Base-by-base conservation (phyloP, 2,329 filamentous ascomycete genomes). In the Nemania bipapillata region DNA sequence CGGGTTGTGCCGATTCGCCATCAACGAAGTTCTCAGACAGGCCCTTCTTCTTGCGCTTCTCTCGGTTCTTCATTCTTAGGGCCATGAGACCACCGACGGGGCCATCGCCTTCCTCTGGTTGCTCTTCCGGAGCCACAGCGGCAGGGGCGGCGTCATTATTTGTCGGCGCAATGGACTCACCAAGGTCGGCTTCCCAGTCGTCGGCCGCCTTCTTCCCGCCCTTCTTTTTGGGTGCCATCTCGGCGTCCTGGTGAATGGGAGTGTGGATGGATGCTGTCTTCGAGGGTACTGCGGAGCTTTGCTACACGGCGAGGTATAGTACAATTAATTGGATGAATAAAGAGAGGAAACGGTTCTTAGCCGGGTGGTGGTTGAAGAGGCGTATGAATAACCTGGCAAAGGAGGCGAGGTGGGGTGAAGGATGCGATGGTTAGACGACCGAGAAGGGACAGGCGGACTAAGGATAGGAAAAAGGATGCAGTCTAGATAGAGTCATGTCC, bases 181-280 rank as follows among this genome's bases (percentile, higher is more conserved):
- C 94, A 63, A 97, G 86, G 72, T 97, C 94, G 64, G 92, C 90
- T 81, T 98, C 96, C 95, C 95, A 97, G 86, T 97, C 93, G 78
- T 97, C 93, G 79, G 92, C 89, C 79, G 86, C 89, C 86, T 95
- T 96, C 83, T 90, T 92, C 80, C 91, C 91, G 75, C 84, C 85
- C 88, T 97, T 97, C 87, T 96, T 96, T 86, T 97, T 97, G 71
- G 94, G 94, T 78, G 94, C 84, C 95, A 97, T 98, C 70, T 81
- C 85, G 81, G 69, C n/a, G n/a, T 69, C 74, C 79, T 11, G 20
- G 26, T 53, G 24, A 53, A 2, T n/a, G 26, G 26, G 26, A 3
- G 49, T 2, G 50, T 26, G 2, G 17, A 26, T 42, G 40, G 37
- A 59, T 62, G 32, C 55, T 30, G 32, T 52, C n/a, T n/a, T n/a